Base-by-base conservation (phyloP, 2,329 filamentous ascomycete species). In the Grosmannia clavigera region DNA sequence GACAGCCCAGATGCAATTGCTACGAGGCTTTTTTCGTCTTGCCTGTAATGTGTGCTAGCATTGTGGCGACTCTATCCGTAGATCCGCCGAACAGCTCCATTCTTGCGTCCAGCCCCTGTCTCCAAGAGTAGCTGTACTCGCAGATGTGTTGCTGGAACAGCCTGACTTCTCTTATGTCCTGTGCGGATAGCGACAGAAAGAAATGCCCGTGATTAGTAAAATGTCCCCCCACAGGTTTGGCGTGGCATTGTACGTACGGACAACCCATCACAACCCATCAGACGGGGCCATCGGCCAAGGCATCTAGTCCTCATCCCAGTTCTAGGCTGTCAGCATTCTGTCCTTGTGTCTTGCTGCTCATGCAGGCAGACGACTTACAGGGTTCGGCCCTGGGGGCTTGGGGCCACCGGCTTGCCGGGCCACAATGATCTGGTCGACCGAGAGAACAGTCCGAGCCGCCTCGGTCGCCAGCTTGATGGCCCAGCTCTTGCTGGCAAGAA, bases 351-450 rank as follows among this genome's bases (percentile, higher is more conserved):
- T 4, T 31, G 52, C 9, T 9, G 11, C 27, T 29, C 16, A 43
- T 3, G 16, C 1, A 14, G 22, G 3, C 10, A 25, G n/a, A 22
- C n/a, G 27, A 73, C 78, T 69, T 70, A 81, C 78, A 54, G 92
- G 87, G 76, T 96, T 96, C 66, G 91, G 94, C 55, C 88, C 92
- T 35, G 94, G 94, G 60, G 92, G 92, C 81, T 99, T 99, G 27
- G 95, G 94, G 46, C 94, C 94, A 70, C 94, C 94, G 55, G 95
- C 94, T 77, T 97, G 94, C 76, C 92, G 85, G 64, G 95, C 92
- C 61, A 99, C 94, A 71, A 99, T 99, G 70, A 99, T 99, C 77
- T 99, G 95, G 75, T 99, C 94, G 48, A 99, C 94, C 55, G 91
- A 95, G 65, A 99, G 78, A 35, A 99, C 88, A 55, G 94, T 99